Evolutionary conservation across 495 filamentous ascomycete genomes (phyloP).

Genomic region (Sordaria brevicollis): DNA sequence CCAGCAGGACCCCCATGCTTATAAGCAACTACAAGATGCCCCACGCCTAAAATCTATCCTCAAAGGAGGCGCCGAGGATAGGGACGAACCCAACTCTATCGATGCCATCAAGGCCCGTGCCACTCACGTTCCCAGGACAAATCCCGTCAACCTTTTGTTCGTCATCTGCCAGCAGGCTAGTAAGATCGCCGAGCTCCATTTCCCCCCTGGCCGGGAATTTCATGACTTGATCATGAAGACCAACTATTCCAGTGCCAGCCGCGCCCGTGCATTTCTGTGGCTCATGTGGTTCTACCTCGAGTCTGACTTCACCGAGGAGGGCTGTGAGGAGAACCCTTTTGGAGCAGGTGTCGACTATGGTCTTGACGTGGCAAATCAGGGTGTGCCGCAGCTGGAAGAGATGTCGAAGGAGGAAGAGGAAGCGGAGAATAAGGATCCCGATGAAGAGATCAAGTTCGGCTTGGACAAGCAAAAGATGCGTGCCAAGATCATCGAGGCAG

Average conservation of each 20-base stretch:
- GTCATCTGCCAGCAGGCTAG: slow-evolving; percentile 83
- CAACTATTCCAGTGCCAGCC: slow-evolving; percentile 68
- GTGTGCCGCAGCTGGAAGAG: slow-evolving; percentile 69
- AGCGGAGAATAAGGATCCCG: slow-evolving; percentile 81
- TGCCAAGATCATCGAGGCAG: slow-evolving; percentile 55
- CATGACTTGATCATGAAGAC: slow-evolving; percentile 92
- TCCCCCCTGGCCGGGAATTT: slow-evolving; percentile 77
- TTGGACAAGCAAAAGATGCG: slow-evolving; percentile 74
- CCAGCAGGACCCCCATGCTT: slow-evolving; percentile 86
- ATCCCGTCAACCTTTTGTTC: slow-evolving; percentile 95
- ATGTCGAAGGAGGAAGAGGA: slow-evolving; percentile 43
- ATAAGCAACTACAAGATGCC: slow-evolving; percentile 96
- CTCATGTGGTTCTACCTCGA: slow-evolving; percentile 99
- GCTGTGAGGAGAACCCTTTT: slow-evolving; percentile 80
- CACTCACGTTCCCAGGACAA: slow-evolving; percentile 65
- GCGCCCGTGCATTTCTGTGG: slow-evolving; percentile 89
- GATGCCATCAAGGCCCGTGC: slow-evolving; percentile 58
- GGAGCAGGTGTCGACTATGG: slow-evolving; percentile 62
- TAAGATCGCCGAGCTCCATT: slow-evolving; percentile 88
- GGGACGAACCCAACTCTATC: slow-evolving; percentile 73
- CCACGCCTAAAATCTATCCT: slow-evolving; percentile 93
- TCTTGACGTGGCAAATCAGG: slow-evolving; percentile 55
- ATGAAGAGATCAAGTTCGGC: slow-evolving; percentile 78
- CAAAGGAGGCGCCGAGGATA: slow-evolving; percentile 92
- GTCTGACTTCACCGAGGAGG: slow-evolving; percentile 79